Evolutionary conservation across 2,329 filamentous ascomycete species (phyloP).

Genomic region (Penicillium sp.): DNA sequence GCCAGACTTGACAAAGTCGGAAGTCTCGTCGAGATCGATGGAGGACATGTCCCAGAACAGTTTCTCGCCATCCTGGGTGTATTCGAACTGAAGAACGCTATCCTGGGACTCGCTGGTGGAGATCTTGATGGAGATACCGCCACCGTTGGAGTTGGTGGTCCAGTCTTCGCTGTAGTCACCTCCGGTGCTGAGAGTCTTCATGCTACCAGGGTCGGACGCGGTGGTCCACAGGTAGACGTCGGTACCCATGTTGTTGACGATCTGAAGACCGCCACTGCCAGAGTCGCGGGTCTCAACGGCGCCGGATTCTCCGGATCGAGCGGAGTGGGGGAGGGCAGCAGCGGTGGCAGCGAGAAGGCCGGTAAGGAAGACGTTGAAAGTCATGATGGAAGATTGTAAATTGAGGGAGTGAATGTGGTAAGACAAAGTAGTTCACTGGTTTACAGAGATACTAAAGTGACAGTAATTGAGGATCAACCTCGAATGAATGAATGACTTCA

Average conservation of each 20-base stretch:
- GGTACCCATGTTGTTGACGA: slow-evolving; percentile 27
- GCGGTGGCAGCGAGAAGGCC: slow-evolving; percentile 17
- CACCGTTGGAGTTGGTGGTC: slow-evolving; percentile 25
- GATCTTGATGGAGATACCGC: slow-evolving; percentile 32
- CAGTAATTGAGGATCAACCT: slow-evolving; percentile 8
- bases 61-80: slow-evolving; percentile 25
- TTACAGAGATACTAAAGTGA: slow-evolving; percentile 3
- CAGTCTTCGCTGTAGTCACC: slow-evolving; percentile 26
- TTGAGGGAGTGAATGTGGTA: slow-evolving; percentile 2
- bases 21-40: slow-evolving; percentile 27
- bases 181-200: slow-evolving; percentile 20
- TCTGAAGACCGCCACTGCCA: slow-evolving; percentile 20
- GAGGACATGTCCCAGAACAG: slow-evolving; percentile 35
- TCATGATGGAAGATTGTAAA: slow-evolving; percentile 9
- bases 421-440: slow-evolving; percentile 1
- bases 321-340: slow-evolving; percentile 12
- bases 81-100: slow-evolving; percentile 26
- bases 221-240: slow-evolving; percentile 31
- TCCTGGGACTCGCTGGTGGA: slow-evolving; percentile 15
- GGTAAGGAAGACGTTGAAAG: slow-evolving; percentile 17
- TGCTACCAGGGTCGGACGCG: slow-evolving; percentile 17
- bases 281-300: slow-evolving; percentile 2
- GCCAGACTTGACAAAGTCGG: slow-evolving; percentile 27
- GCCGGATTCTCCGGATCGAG: slow-evolving; percentile 3
- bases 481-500: slow-evolving; percentile 7